Base-by-base conservation (phyloP, 1,139 yeast genomes). In the Zygoascus hellenicus region DNA sequence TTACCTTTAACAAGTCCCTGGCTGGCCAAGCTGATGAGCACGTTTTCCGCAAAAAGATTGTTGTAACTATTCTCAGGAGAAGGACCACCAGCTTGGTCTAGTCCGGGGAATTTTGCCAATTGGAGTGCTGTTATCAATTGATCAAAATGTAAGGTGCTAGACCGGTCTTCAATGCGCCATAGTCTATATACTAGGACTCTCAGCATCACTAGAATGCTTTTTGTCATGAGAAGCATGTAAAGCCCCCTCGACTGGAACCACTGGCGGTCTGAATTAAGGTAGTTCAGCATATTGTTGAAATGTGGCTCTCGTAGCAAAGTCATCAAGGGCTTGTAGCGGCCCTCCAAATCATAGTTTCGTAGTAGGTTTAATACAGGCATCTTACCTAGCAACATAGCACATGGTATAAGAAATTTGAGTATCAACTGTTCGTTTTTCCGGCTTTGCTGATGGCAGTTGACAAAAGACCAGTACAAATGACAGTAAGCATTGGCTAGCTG, bases 381-480 rank as follows among this genome's bases (percentile, higher is more conserved):
- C 26, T 58, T 50, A 0, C 75, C 75, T 11, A 67, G 54, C 1
- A 71, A 56, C 15, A 70, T 45, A 2, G 67, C 59, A 2, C 65
- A 76, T 0, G 95, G 87, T 1, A 83, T 59, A 38, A 85, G 67
- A 50, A 77, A 76, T 46, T 74, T 69, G 36, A 83, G 62, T 10
- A 79, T 69, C 10, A 61, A 58, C 35, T 72, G 58, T 46, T 71
- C 56, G 58, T 74, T 74, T 14, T 60, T 51, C 35, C 60, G 51
- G 1, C 63, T 51, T 9, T 54, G 47, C 3, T 55, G 50, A 1
- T 75, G 76, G 45, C 81, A 69, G 46, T 75, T 68, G 3, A 56
- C 49, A 46, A 78, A 76, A 50, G 90, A 80, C 85, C 89, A 83
- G 29, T 66, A 57, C 39, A 87, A 69, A 58, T 86, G 89, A 26